Conservation (phyloP, 345 rosid genomes). For the Triadica sebifera region DNA sequence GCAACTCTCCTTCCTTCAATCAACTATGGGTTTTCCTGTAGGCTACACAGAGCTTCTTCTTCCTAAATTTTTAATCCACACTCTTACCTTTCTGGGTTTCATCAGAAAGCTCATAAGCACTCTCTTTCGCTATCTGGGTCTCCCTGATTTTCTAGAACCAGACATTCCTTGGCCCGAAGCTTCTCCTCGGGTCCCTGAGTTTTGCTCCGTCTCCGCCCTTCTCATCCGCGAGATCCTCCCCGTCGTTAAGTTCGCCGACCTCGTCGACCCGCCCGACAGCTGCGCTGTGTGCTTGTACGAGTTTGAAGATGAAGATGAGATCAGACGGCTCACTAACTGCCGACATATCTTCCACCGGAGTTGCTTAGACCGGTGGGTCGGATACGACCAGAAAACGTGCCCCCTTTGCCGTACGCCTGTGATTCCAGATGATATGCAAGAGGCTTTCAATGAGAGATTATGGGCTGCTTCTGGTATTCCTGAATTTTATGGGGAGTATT, state of each 20-base stretch:
- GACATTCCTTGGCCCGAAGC: conserved; percentile 48
- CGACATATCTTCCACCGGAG: conserved; percentile 59
- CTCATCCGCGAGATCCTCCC: conserved; percentile 67
- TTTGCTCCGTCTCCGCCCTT: conserved; percentile 40
- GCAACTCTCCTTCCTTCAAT: too few species aligned
- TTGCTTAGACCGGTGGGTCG: conserved; percentile 81
- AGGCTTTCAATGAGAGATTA: conserved; percentile 44
- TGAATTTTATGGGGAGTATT: conserved; percentile 41
- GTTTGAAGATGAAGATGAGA: conserved; percentile 58
- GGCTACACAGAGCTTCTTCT: conserved; percentile 62
- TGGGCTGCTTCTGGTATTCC: conserved; percentile 60
- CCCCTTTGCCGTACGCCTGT: conserved; percentile 51
- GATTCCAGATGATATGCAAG: conserved; percentile 50
- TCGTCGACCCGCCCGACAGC: conserved; percentile 45
- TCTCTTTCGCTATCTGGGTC: conserved; percentile 47
- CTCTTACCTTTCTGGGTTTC: conserved; percentile 52
- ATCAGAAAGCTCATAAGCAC: conserved; percentile 44
- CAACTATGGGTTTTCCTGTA: conserved; percentile 76
- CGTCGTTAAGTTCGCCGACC: conserved; percentile 54
- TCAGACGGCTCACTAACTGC: conserved; percentile 56
- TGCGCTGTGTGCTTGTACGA: conserved; percentile 79
- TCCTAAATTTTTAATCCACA: conserved; percentile 57
- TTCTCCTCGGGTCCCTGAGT: conserved; percentile 11
- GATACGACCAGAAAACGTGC: conserved; percentile 59
- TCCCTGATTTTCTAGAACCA: conserved; percentile 67